Evolutionary conservation across 257 asterid genomes (phyloP), one percentile per base, ranked within the genome.

Genomic region (Capsicum baccatum): DNA sequence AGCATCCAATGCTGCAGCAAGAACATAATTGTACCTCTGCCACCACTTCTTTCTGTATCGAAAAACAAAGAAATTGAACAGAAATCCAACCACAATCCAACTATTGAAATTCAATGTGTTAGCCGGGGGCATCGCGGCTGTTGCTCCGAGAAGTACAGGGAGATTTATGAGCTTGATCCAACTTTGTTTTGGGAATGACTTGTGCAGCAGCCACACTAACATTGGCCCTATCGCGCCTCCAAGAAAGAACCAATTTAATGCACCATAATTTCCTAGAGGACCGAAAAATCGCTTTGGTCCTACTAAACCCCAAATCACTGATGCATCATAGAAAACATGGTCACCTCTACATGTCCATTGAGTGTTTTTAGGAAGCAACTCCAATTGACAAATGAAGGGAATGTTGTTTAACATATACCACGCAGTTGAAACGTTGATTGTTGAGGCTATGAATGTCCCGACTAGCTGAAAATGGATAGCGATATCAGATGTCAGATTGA

Each of bases 1-100:
- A 0, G 95, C 97, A 80, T 95, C 98, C 91, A 95, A 5, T 0
- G 92, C 98, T 2, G 98, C 97, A 7, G 94, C 91, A 0, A 95
- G 89, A 0, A 95, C 89, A 26, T 95, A 92, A 67, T 92, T 94
- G 85, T 95, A 91, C 89, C 90, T 92, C 86, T 83, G 87, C 98
- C 98, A 95, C 98, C 98, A 95, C n/a, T 62, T 86, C 90, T 90
- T 92, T 21, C 93, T 59, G 87, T 90, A 91, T 79, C 91, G 81
- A 70, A 86, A 92, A 6, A 94, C 82, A 3, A 91, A 86, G 82
- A 84, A 89, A 73, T 92, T 92, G 89, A 94, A 94, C 1, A 91
- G 26, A 0, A 86, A 62, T 19, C 96, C 98, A 0, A 92, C 48
- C 0, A 91, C 0, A 1, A 94, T 15, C 98, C 98, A 95, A 83